These are phyloP conservation scores for Phellinidium pouzarii DNA, from an alignment of 1,284 basidiomycete species.

Conservation along the genomic window DNA sequence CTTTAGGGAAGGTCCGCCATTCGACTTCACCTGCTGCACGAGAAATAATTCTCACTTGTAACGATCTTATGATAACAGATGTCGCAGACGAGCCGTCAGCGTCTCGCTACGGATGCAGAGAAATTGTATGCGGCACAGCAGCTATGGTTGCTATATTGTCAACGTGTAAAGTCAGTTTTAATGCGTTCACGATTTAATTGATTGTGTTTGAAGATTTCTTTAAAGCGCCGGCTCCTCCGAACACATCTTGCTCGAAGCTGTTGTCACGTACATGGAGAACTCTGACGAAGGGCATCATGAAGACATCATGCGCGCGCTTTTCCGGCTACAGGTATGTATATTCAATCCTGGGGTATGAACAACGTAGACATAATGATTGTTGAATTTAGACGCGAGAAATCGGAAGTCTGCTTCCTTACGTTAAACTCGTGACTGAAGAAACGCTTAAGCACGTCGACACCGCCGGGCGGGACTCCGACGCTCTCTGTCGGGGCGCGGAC, in stretches of 20 bases:
- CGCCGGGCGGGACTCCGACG: constrained; percentile 21
- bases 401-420: constrained; percentile 48
- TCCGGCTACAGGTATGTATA: constrained; percentile 58
- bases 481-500: constrained; percentile 18
- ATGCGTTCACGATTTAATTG: not conserved
- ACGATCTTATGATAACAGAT: constrained; percentile 50
- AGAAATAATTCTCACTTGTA: too few species aligned
- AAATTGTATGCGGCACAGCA: constrained; percentile 78
- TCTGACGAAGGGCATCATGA: constrained; percentile 53
- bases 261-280: constrained; percentile 59
- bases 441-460: constrained; percentile 28
- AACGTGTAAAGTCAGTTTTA: constrained; percentile 53
- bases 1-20: constrained; percentile 56
- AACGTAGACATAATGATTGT: not conserved
- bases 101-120: constrained; percentile 82
- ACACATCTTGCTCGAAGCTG: constrained; percentile 56
- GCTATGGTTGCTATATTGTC: constrained; percentile 81
- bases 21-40: not conserved
- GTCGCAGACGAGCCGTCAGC: constrained; percentile 71
- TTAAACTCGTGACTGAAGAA: constrained; percentile 41
- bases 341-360: not conserved
- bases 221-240: constrained; percentile 41
- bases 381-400: constrained; percentile 34
- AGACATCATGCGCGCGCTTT: constrained; percentile 82
- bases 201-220: constrained; percentile 4